Percentiles rank a stretch among this genome's conserved stretches.
phyloP scores from a whole-genome alignment of 768 basidiomycete species.

The Podaxis sp. region DNA sequence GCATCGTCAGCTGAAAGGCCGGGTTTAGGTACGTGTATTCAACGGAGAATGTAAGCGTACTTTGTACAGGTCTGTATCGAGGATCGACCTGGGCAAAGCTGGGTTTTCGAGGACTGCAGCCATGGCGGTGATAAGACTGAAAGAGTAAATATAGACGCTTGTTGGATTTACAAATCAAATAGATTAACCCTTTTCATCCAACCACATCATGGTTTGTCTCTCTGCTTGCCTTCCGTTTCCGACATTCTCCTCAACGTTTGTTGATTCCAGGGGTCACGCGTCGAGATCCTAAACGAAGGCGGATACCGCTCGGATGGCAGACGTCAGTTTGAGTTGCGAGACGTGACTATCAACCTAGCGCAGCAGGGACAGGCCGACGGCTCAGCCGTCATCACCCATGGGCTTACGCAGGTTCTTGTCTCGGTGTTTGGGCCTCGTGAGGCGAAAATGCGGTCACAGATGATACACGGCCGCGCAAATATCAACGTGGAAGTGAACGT shows the following conservation, averaged over 20 bases:
- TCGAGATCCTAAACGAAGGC: constrained; percentile 82
- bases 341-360: constrained; percentile 74
- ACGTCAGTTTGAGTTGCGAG: constrained; percentile 87
- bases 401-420: constrained; percentile 84
- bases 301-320: constrained; percentile 91
- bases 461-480: constrained; percentile 82
- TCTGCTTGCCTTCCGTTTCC: background rate
- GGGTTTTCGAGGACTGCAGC: constrained; percentile 29
- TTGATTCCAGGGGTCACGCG: constrained; percentile 39
- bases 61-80: constrained; percentile 97
- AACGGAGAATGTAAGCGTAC: constrained; percentile 31
- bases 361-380: constrained; percentile 82
- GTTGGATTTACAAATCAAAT: constrained; percentile 12
- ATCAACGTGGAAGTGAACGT: constrained; percentile 89
- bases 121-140: constrained; percentile 29
- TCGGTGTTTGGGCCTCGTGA: constrained; percentile 94
- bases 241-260: constrained; percentile 5
- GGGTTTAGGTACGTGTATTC: background rate
- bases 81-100: constrained; percentile 52
- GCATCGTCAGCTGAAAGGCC: constrained; percentile 80
- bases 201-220: constrained; percentile 3
- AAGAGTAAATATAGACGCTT: constrained; percentile 1
- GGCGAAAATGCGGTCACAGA: constrained; percentile 74
- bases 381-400: constrained; percentile 79
- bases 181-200: background rate